These are phyloP conservation scores for Boletus insuetus DNA, from an alignment of 768 basidiomycete species.

Conservation along the genomic window DNA sequence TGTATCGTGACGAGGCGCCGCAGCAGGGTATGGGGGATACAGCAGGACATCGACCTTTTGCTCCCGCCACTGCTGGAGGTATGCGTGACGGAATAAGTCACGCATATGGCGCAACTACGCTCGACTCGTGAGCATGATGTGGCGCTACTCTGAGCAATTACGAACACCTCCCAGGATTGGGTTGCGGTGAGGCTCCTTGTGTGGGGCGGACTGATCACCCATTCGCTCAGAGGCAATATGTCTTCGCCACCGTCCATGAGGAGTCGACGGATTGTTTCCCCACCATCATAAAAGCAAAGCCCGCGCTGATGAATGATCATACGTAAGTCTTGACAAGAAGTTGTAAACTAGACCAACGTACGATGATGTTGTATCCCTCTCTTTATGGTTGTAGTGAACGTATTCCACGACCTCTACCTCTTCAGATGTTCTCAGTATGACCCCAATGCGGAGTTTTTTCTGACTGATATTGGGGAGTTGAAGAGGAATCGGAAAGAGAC, in stretches of 20 bases:
- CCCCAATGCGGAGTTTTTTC: slow-evolving; percentile 30
- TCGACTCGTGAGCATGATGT: slow-evolving; percentile 1
- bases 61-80: slow-evolving; percentile 37
- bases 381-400: slow-evolving; percentile 33
- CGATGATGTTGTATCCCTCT: slow-evolving; percentile 33
- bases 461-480: slow-evolving; percentile 21
- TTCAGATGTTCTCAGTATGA: slow-evolving; percentile 31
- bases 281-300: slow-evolving; percentile 41
- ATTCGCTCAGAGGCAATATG: slow-evolving; percentile 35
- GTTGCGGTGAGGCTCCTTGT: slow-evolving; percentile 24
- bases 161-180: slow-evolving; percentile 31
- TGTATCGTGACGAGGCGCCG: slow-evolving; percentile 38
- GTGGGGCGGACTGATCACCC: slow-evolving; percentile 32
- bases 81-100: slow-evolving; percentile 34
- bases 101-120: slow-evolving; percentile 29
- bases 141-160: neutral
- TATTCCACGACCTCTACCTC: slow-evolving; percentile 39
- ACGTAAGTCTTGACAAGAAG: neutral
- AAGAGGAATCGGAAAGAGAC: slow-evolving; percentile 30
- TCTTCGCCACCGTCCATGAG: slow-evolving; percentile 34
- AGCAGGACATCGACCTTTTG: slow-evolving; percentile 41
- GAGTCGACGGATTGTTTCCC: slow-evolving; percentile 21
- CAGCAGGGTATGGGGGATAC: slow-evolving; percentile 34
- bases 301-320: slow-evolving; percentile 23
- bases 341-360: slow-evolving; percentile 6